These are phyloP conservation scores for Chenopodium quinoa DNA, from an alignment of 148 eudicot species.

Conservation along the genomic window DNA sequence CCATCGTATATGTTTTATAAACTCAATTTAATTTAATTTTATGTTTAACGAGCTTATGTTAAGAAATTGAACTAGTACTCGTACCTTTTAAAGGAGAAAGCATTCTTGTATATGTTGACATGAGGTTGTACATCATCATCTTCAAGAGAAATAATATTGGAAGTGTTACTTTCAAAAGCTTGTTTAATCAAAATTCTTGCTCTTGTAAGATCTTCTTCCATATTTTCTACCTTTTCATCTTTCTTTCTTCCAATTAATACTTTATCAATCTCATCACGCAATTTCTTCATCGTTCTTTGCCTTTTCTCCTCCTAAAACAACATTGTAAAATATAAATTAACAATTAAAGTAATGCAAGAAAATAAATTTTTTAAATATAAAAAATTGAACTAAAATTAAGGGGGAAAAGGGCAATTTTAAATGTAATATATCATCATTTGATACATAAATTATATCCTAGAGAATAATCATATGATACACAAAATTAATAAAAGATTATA, in stretches of 20 bases:
- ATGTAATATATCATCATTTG: neutral
- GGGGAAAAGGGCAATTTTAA: no score
- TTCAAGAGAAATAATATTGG: slow-evolving; percentile 14
- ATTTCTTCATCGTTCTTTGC: slow-evolving; percentile 29
- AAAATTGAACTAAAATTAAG: neutral
- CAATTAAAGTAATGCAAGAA: neutral
- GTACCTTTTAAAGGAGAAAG: slow-evolving; percentile 46
- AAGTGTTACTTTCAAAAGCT: slow-evolving; percentile 32
- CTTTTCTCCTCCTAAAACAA: slow-evolving; percentile 38
- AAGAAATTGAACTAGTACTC: no score
- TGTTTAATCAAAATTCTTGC: slow-evolving; percentile 54
- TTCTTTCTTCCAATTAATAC: slow-evolving; percentile 29
- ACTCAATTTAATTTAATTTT: no score
- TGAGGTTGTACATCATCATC: slow-evolving; percentile 42
- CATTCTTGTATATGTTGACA: slow-evolving; percentile 51
- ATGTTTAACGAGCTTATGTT: no score
- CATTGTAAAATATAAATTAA: neutral
- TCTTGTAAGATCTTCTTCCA: slow-evolving; percentile 47
- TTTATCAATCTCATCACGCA: slow-evolving; percentile 30
- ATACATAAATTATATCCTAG: no score
- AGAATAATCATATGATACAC: no score
- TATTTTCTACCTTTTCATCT: slow-evolving; percentile 29
- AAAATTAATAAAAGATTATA: no score
- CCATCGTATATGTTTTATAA: no score
- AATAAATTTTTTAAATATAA: neutral